Conservation (phyloP, 2,329 filamentous ascomycete species). For the Bretziella fagacearum region DNA sequence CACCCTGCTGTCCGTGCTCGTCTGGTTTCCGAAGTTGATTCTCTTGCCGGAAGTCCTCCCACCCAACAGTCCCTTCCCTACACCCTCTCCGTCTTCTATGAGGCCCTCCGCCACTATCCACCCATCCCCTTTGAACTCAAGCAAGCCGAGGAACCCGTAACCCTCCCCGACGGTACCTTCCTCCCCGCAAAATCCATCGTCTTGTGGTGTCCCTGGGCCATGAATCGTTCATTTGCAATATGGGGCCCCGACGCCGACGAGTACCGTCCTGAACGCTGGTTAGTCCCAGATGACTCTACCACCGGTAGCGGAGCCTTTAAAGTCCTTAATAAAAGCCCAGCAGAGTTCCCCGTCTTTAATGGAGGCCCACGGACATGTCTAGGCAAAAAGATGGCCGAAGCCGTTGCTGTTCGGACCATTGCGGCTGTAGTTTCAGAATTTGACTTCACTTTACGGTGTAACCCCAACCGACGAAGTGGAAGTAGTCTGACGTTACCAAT, state of each 20-base stretch:
- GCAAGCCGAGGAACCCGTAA: slow-evolving; percentile 34
- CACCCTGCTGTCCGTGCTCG: slow-evolving; percentile 26
- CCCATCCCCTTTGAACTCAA: slow-evolving; percentile 51
- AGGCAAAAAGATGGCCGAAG: slow-evolving; percentile 48
- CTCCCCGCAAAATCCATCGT: slow-evolving; percentile 37
- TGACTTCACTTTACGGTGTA: slow-evolving; percentile 26
- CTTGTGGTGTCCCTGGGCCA: slow-evolving; percentile 47
- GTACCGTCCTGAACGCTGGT: slow-evolving; percentile 42
- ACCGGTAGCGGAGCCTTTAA: slow-evolving; percentile 22
- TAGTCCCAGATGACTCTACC: slow-evolving; percentile 19
- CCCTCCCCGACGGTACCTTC: slow-evolving; percentile 43
- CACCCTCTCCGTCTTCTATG: slow-evolving; percentile 44
- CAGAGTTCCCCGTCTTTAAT: slow-evolving; percentile 48
- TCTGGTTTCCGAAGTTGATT: slow-evolving; percentile 23
- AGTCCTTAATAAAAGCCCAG: slow-evolving; percentile 27
- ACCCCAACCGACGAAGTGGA: slow-evolving; percentile 27
- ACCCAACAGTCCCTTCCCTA: slow-evolving; percentile 30
- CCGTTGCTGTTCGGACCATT: slow-evolving; percentile 39
- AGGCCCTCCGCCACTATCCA: slow-evolving; percentile 43
- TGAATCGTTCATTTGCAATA: slow-evolving; percentile 38
- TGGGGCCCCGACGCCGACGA: slow-evolving; percentile 40
- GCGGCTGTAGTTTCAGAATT: slow-evolving; percentile 32
- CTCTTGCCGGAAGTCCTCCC: neutral
- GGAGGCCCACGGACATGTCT: slow-evolving; percentile 44
- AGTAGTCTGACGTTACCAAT: slow-evolving; percentile 47